A percentile compares a stretch with the other conserved stretches of the same genome.
Conservation (phyloP, 1,139 yeast genomes). For the Blastobotrys illinoisensis region DNA sequence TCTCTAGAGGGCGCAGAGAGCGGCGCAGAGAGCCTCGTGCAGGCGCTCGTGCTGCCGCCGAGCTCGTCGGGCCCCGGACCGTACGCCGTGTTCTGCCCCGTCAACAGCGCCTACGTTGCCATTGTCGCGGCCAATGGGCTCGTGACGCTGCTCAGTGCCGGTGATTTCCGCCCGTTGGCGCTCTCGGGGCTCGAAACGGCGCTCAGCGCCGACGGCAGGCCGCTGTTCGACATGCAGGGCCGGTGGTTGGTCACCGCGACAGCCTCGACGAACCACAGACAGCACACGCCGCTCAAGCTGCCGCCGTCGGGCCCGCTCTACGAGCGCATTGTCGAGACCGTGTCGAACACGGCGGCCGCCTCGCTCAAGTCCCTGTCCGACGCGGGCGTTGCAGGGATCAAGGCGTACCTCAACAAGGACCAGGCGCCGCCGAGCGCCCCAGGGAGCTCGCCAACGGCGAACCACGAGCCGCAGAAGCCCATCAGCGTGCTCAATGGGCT, state of each 20-base stretch:
- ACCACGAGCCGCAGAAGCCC: neutral
- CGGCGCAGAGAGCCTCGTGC: constrained; percentile 9
- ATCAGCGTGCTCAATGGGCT: constrained; percentile 15
- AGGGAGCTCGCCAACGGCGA: neutral
- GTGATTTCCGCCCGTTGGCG: constrained; percentile 16
- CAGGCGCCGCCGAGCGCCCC: neutral
- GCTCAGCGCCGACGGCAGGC: constrained; percentile 18
- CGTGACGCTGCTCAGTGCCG: constrained; percentile 18
- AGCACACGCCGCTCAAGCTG: constrained; percentile 24
- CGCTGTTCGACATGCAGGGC: constrained; percentile 24
- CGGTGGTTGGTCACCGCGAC: constrained; percentile 27
- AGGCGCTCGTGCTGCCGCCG: constrained; percentile 24
- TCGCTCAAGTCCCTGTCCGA: constrained; percentile 28
- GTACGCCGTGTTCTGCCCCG: constrained; percentile 14
- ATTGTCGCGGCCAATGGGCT: constrained; percentile 20
- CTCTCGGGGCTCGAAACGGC: constrained; percentile 24
- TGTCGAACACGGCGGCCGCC: constrained; percentile 28
- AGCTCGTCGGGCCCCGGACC: constrained; percentile 25
- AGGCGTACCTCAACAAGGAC: constrained; percentile 20
- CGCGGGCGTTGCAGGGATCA: constrained; percentile 28
- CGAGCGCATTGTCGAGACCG: constrained; percentile 26
- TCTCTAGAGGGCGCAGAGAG: constrained; percentile 10
- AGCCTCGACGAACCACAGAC: constrained; percentile 3
- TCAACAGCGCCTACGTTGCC: constrained; percentile 16
- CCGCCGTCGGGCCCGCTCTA: constrained; percentile 29